Evolutionary conservation across 331 rosid species (phyloP).

Genomic region (Quercus phellos): DNA sequence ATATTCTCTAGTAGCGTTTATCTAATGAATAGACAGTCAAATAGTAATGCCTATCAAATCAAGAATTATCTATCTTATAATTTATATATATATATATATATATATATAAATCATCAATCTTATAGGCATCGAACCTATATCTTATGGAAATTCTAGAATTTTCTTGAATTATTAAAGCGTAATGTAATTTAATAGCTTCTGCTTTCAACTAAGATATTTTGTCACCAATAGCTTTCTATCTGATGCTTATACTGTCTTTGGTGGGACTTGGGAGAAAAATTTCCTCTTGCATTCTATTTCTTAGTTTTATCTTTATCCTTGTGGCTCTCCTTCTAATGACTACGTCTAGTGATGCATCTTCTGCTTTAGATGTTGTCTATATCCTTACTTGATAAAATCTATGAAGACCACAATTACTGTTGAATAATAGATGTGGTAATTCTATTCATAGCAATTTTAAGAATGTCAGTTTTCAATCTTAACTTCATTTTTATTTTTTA

Average conservation of each 20-base stretch:
- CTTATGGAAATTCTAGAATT: not conserved
- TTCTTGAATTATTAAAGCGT: not conserved
- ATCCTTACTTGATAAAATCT: not conserved
- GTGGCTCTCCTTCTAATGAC: not conserved
- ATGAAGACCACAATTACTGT: not conserved
- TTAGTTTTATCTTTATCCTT: not conserved
- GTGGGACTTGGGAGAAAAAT: not conserved
- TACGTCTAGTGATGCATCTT: not conserved
- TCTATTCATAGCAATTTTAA: not conserved
- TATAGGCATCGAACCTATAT: too few relatives aligned
- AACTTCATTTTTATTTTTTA: not conserved
- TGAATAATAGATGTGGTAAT: not conserved
- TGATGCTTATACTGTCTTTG: not conserved
- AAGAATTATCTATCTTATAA: not conserved
- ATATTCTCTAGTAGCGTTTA: slow-evolving; percentile 11
- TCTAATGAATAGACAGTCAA: slow-evolving; percentile 4
- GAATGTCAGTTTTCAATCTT: not conserved
- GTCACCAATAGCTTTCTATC: not conserved
- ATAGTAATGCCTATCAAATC: not conserved
- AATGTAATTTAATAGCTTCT: not conserved
- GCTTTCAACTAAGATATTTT: not conserved
- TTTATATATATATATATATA: too few relatives aligned
- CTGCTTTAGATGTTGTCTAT: not conserved
- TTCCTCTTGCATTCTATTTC: not conserved
- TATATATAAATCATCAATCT: not conserved